phyloP scores from a whole-genome alignment of 805 yeast genomes.

The Candida qinlingensis region DNA sequence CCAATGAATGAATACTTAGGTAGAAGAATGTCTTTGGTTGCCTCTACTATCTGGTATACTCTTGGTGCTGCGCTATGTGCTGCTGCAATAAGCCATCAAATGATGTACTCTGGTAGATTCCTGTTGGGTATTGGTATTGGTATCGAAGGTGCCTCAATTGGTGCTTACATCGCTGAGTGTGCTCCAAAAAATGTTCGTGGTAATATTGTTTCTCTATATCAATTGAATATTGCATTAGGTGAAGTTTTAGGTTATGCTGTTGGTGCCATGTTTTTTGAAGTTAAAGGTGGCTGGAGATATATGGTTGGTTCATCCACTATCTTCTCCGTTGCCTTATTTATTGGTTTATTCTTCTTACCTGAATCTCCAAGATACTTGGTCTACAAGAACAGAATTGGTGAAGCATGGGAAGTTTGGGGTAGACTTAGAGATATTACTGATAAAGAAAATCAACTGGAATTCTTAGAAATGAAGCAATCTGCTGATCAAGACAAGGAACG shows the following conservation, averaged over 20 bases:
- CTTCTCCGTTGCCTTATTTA: slow-evolving; percentile 46
- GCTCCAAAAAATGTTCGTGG: slow-evolving; percentile 57
- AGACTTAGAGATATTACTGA: slow-evolving; percentile 44
- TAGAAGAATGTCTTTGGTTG: slow-evolving; percentile 47
- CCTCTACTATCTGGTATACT: slow-evolving; percentile 56
- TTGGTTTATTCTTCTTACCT: slow-evolving; percentile 50
- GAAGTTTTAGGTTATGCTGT: slow-evolving; percentile 61
- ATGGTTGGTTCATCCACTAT: slow-evolving; percentile 61
- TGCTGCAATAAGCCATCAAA: slow-evolving; percentile 37
- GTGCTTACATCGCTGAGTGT: slow-evolving; percentile 56
- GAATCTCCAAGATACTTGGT: slow-evolving; percentile 57
- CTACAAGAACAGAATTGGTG: slow-evolving; percentile 45
- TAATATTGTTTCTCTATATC: slow-evolving; percentile 55
- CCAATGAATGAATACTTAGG: slow-evolving; percentile 54
- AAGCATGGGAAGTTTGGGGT: slow-evolving; percentile 52
- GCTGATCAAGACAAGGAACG: slow-evolving; percentile 42
- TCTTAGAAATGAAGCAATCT: slow-evolving; percentile 50
- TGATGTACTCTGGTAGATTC: slow-evolving; percentile 57
- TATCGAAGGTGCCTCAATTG: slow-evolving; percentile 60
- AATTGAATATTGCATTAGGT: slow-evolving; percentile 60
- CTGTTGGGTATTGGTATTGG: slow-evolving; percentile 62
- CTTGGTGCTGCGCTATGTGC: slow-evolving; percentile 58
- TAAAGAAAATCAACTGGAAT: slow-evolving; percentile 43
- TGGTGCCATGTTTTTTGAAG: slow-evolving; percentile 55
- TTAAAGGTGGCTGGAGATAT: slow-evolving; percentile 57